Conservation (phyloP, 768 basidiomycete species). For the Tulasnella sp. region DNA sequence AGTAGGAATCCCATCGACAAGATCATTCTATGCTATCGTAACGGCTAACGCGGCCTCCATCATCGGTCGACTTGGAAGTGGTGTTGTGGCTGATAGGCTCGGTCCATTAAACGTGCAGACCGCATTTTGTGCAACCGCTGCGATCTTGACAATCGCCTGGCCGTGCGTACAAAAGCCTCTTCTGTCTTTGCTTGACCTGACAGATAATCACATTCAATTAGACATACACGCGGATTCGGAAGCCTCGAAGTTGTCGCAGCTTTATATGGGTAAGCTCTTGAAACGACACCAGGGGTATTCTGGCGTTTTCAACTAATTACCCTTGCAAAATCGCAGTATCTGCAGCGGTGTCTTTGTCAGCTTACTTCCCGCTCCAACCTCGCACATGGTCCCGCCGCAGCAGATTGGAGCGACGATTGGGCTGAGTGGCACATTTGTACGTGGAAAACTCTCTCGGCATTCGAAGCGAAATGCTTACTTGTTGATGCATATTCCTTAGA, state of each 20-base stretch:
- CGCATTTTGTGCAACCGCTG: slow-evolving; percentile 56
- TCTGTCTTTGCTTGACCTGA: neutral
- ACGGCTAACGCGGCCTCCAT: slow-evolving; percentile 36
- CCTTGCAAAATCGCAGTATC: slow-evolving; percentile 42
- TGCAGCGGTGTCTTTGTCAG: slow-evolving; percentile 54
- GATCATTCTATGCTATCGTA: slow-evolving; percentile 32
- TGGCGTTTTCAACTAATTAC: neutral
- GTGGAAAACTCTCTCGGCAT: neutral
- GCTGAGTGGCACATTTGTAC: slow-evolving; percentile 23
- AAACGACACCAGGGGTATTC: too few species aligned
- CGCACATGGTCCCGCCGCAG: slow-evolving; percentile 24
- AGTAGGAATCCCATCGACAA: slow-evolving; percentile 32
- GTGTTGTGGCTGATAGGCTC: slow-evolving; percentile 35
- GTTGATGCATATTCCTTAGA: slow-evolving; percentile 13
- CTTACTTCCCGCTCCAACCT: slow-evolving; percentile 28
- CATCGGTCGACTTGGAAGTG: slow-evolving; percentile 36
- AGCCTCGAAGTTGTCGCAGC: slow-evolving; percentile 53
- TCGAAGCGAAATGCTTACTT: slow-evolving; percentile 24
- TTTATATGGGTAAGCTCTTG: slow-evolving; percentile 56
- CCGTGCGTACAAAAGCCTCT: slow-evolving; percentile 50
- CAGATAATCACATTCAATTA: neutral
- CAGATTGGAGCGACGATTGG: slow-evolving; percentile 29
- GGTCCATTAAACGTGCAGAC: slow-evolving; percentile 68
- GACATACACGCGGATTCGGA: slow-evolving; percentile 37
- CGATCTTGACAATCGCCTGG: slow-evolving; percentile 64